Percentiles rank a stretch among this genome's conserved stretches.
Conservation (phyloP, 352 stramenopile genomes). For the Globisporangium viniferum region DNA sequence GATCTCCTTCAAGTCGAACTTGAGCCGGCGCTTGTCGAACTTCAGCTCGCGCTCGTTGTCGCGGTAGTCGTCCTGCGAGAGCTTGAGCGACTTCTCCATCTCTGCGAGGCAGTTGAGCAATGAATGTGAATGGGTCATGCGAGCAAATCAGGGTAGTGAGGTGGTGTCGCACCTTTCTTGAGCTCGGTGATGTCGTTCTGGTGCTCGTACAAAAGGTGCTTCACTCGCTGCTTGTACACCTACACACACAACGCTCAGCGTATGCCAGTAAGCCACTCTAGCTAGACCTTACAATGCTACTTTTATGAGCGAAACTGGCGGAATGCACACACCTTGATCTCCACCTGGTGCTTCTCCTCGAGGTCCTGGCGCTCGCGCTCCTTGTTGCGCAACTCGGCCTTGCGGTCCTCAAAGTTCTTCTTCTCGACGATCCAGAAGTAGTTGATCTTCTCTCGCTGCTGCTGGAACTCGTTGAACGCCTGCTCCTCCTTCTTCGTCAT, state of each 20-base stretch:
- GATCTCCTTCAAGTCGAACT: slow-evolving; percentile 91
- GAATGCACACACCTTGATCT: slow-evolving; percentile 83
- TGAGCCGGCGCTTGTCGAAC: slow-evolving; percentile 83
- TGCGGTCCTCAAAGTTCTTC: slow-evolving; percentile 94
- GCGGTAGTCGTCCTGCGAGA: slow-evolving; percentile 90
- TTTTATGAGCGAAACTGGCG: background rate
- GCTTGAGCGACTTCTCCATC: slow-evolving; percentile 86
- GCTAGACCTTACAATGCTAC: background rate
- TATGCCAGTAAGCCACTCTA: background rate
- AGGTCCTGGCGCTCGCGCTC: slow-evolving; percentile 93
- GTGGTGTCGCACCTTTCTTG: slow-evolving; percentile 49
- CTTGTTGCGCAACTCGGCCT: slow-evolving; percentile 92
- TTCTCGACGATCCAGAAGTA: slow-evolving; percentile 98
- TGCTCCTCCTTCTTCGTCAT: slow-evolving; percentile 89
- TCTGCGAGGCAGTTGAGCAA: slow-evolving; percentile 28
- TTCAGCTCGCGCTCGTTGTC: slow-evolving; percentile 87
- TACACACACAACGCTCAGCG: slow-evolving; percentile 3
- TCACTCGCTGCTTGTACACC: slow-evolving; percentile 96
- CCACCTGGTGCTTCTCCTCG: slow-evolving; percentile 94
- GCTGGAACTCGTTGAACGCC: slow-evolving; percentile 94
- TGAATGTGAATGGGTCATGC: no score
- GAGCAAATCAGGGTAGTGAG: no score
- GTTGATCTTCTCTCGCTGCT: slow-evolving; percentile 95
- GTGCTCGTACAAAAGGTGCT: slow-evolving; percentile 94
- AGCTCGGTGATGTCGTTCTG: slow-evolving; percentile 90